Base-by-base conservation (phyloP, 1,139 yeast genomes). In the Pichia sp. region DNA sequence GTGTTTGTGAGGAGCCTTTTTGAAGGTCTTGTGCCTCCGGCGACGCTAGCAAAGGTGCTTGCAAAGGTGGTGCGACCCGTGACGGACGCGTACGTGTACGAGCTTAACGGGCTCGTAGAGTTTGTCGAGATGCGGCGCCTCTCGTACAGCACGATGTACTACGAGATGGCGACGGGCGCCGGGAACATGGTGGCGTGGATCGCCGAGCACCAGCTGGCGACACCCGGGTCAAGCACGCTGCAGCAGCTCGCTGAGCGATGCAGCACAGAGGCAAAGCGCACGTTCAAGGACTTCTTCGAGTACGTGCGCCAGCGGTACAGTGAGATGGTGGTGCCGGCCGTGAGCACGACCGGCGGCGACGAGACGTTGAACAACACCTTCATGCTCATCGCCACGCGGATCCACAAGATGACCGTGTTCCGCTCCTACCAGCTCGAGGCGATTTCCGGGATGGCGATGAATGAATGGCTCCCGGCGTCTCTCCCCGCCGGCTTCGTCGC, bases 361-460 rank as follows among this genome's bases (percentile, higher is more conserved):
- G 65, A 63, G 26, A 58, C 61, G 8, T 49, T 64, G 41, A 62
- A 63, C 47, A 58, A 57, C 39, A 61, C 65, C 1, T 64, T 63
- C 43, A 60, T 65, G 62, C 46, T 57, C 3, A 66, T 77, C 3
- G 56, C 59, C 72, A 80, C 89, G 2, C 74, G 82, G 57, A 69
- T 87, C 52, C 73, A 89, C 47, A 80, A 80, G 56, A 71, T 87
- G 43, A 76, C 87, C 39, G 91, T 84, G 56, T 85, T 80, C 65
- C 75, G 75, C 48, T 72, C 74, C 22, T 79, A 86, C 25, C 77
- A 85, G 46, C 53, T 76, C 7, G 67, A 69, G 39, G 75, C 83
- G n/a, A 80, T 87, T 55, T 66, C 70, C 7, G 70, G 70, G 10
- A 71, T 79, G 70, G 72, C 74, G 36, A 75, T 83, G 28, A 88